A percentile compares a stretch with the other conserved stretches of the same genome.
phyloP scores from a whole-genome alignment of 2,329 filamentous ascomycete species.

The Domatiomyces catenatus region DNA sequence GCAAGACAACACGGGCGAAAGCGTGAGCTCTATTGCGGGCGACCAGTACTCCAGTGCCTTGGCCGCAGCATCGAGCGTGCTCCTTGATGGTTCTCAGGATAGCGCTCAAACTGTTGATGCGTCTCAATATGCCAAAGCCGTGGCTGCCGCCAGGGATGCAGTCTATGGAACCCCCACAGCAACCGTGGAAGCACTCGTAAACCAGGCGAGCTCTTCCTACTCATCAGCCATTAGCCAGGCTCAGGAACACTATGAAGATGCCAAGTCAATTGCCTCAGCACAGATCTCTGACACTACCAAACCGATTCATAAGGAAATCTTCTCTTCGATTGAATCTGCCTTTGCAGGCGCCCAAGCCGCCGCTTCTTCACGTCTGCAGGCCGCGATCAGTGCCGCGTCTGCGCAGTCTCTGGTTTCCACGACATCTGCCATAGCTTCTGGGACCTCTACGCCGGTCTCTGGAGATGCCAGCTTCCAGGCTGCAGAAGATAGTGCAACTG shows the following conservation, averaged over 20 bases:
- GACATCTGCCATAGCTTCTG: slow-evolving; percentile 26
- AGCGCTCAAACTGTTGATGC: slow-evolving; percentile 33
- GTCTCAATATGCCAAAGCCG: slow-evolving; percentile 40
- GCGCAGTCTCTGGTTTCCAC: slow-evolving; percentile 17
- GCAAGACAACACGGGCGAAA: slow-evolving; percentile 34
- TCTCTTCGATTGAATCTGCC: slow-evolving; percentile 51
- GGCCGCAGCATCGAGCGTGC: slow-evolving; percentile 39
- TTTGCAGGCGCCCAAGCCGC: slow-evolving; percentile 51
- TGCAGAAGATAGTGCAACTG: slow-evolving; percentile 35
- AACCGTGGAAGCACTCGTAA: slow-evolving; percentile 27
- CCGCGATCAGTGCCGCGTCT: slow-evolving; percentile 40
- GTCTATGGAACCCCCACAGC: slow-evolving; percentile 36
- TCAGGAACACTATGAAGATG: slow-evolving; percentile 52
- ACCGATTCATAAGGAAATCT: slow-evolving; percentile 53
- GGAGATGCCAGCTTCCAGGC: slow-evolving; percentile 19
- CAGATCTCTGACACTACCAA: slow-evolving; percentile 54
- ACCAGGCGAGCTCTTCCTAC: slow-evolving; percentile 36
- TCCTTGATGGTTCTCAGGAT: slow-evolving; percentile 37
- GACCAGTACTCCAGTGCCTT: slow-evolving; percentile 43
- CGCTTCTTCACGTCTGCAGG: slow-evolving; percentile 44
- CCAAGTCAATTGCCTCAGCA: slow-evolving; percentile 50
- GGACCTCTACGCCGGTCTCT: slow-evolving; percentile 27
- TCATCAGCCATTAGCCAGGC: slow-evolving; percentile 50
- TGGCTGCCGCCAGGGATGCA: slow-evolving; percentile 42
- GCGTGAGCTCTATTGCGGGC: slow-evolving; percentile 37